Conservation (phyloP, 1,284 basidiomycete species). For the Puccinia polysora region DNA sequence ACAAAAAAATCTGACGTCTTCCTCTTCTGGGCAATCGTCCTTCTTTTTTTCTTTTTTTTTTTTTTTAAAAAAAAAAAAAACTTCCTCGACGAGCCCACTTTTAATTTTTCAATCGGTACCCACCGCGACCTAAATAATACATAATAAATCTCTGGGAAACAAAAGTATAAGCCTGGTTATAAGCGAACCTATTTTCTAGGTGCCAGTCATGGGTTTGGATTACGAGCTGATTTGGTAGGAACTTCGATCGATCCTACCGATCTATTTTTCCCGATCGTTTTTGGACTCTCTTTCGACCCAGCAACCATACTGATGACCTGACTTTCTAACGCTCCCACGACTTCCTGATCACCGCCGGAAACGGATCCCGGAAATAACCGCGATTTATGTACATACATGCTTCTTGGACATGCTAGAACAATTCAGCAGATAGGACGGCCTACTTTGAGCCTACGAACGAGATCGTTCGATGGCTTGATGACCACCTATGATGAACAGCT, state of each 20-base stretch:
- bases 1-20: too few species aligned
- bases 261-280: not conserved
- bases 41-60: too few species aligned
- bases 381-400: too few species aligned
- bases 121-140: too few species aligned
- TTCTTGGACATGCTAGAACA: too few species aligned
- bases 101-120: too few species aligned
- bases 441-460: not conserved
- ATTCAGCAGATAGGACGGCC: not conserved
- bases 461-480: not conserved
- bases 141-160: too few species aligned
- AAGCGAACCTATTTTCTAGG: slow-evolving; percentile 23
- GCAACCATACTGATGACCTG: not conserved
- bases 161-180: slow-evolving; percentile 41
- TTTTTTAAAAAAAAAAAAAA: too few species aligned
- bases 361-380: not conserved
- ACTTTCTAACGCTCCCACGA: not conserved
- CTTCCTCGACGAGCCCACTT: too few species aligned
- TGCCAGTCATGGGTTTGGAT: slow-evolving; percentile 33
- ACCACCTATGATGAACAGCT: not conserved
- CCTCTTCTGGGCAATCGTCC: not conserved
- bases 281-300: not conserved
- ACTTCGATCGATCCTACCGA: not conserved
- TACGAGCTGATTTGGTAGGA: slow-evolving; percentile 29
- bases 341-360: not conserved